These are phyloP conservation scores for Penicillium goetzii DNA, from an alignment of 495 filamentous ascomycete genomes.

Conservation along the genomic window DNA sequence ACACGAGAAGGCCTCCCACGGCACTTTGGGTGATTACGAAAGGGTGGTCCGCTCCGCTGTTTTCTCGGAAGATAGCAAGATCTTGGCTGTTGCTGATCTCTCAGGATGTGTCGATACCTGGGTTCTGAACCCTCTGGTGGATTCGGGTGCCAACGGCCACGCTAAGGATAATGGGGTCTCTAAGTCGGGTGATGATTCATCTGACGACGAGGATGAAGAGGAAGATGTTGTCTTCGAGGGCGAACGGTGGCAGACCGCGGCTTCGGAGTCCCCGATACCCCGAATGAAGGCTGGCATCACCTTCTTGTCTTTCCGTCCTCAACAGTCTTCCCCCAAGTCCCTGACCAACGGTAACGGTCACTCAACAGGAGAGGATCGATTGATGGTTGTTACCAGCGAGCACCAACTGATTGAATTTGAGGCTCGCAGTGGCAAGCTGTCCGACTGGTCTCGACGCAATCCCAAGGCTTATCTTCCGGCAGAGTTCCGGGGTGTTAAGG, in stretches of 20 bases:
- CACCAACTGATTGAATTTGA: slow-evolving; percentile 80
- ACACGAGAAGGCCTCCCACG: slow-evolving; percentile 58
- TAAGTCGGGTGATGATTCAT: slow-evolving; percentile 56
- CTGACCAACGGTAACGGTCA: slow-evolving; percentile 43
- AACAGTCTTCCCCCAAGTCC: slow-evolving; percentile 30
- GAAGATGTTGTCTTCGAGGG: slow-evolving; percentile 46
- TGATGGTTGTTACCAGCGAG: slow-evolving; percentile 75
- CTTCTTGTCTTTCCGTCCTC: slow-evolving; percentile 74
- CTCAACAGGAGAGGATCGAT: slow-evolving; percentile 54
- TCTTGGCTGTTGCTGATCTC: slow-evolving; percentile 78
- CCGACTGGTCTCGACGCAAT: slow-evolving; percentile 85
- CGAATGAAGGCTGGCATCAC: slow-evolving; percentile 71
- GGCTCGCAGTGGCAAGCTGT: slow-evolving; percentile 70
- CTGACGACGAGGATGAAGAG: slow-evolving; percentile 54
- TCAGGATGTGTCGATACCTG: slow-evolving; percentile 88
- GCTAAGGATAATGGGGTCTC: slow-evolving; percentile 32
- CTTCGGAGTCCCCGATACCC: slow-evolving; percentile 70
- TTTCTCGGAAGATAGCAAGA: slow-evolving; percentile 80
- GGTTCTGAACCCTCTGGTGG: slow-evolving; percentile 63
- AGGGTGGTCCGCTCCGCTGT: slow-evolving; percentile 71
- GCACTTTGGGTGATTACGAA: slow-evolving; percentile 77
- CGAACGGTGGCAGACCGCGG: slow-evolving; percentile 69
- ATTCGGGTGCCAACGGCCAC: slow-evolving; percentile 35
- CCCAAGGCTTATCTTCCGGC: slow-evolving; percentile 72
- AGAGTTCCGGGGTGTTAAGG: slow-evolving; percentile 69